These are phyloP conservation scores for Boletus tomentosulus DNA, from an alignment of 768 basidiomycete genomes.

Conservation along the genomic window DNA sequence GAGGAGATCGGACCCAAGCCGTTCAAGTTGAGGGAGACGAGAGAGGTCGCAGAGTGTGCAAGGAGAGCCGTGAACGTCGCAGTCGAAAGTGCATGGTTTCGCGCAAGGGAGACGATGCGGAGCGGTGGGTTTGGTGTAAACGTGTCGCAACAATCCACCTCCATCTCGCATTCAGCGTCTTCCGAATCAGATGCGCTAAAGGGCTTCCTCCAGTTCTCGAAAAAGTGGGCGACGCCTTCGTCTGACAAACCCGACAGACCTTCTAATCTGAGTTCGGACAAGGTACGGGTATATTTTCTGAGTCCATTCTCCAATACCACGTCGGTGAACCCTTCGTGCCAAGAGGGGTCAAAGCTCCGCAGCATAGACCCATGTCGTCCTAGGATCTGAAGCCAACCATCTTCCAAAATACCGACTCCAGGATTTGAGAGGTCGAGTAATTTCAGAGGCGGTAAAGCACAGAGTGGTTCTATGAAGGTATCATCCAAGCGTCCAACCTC, in stretches of 20 bases:
- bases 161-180: constrained; percentile 15
- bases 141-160: constrained; percentile 11
- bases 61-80: constrained; percentile 61
- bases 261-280: constrained; percentile 53
- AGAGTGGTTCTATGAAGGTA: constrained; percentile 54
- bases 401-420: constrained; percentile 48
- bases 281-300: constrained; percentile 38
- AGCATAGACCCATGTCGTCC: constrained; percentile 50
- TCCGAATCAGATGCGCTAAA: constrained; percentile 10
- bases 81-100: constrained; percentile 52
- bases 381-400: constrained; percentile 55
- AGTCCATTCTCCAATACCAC: constrained; percentile 59
- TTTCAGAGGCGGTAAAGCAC: constrained; percentile 36
- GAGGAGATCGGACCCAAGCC: constrained; percentile 64
- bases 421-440: constrained; percentile 71
- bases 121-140: constrained; percentile 44
- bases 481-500: constrained; percentile 74
- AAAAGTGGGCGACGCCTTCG: constrained; percentile 64
- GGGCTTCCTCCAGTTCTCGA: constrained; percentile 46
- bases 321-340: constrained; percentile 61
- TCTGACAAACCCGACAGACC: constrained; percentile 64
- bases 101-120: constrained; percentile 51
- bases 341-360: constrained; percentile 64
- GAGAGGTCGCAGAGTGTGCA: constrained; percentile 54
- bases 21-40: constrained; percentile 68